phyloP scores from a whole-genome alignment of 2,329 filamentous ascomycete genomes.

The Ophiostoma populinum region DNA sequence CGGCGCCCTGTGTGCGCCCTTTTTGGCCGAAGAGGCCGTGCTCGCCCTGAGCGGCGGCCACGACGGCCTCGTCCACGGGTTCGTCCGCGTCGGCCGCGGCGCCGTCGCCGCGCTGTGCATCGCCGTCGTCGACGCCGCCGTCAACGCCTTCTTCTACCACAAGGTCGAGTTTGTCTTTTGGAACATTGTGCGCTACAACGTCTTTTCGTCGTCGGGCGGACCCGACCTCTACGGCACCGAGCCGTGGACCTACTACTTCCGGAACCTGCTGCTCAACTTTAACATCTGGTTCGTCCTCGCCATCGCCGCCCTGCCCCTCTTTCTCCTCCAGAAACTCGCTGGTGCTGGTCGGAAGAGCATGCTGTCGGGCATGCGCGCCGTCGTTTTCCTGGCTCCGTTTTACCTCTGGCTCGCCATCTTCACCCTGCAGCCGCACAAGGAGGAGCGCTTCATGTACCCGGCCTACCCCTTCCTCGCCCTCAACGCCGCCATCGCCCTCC shows the following conservation, averaged over 20 bases:
- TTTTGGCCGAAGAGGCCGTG: constrained; percentile 55
- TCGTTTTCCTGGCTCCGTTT: constrained; percentile 70
- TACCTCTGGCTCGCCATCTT: constrained; percentile 93
- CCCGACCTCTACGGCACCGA: constrained; percentile 91
- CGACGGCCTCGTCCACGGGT: constrained; percentile 40
- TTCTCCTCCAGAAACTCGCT: constrained; percentile 53
- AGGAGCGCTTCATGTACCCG: constrained; percentile 97
- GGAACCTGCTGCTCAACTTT: constrained; percentile 85
- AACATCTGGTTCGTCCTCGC: constrained; percentile 85
- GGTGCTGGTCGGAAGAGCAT: constrained; percentile 43
- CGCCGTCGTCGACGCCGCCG: constrained; percentile 39
- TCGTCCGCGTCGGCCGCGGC: constrained; percentile 49
- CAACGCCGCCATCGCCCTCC: constrained; percentile 71
- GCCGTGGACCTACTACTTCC: constrained; percentile 91
- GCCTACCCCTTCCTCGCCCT: constrained; percentile 80
- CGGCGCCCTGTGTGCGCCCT: constrained; percentile 63
- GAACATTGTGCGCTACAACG: constrained; percentile 93
- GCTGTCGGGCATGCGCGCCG: constrained; percentile 53
- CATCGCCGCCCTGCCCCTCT: constrained; percentile 54
- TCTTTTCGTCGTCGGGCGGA: constrained; percentile 67
- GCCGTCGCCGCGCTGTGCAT: constrained; percentile 46
- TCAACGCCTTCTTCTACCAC: constrained; percentile 77
- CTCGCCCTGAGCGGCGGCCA: constrained; percentile 34
- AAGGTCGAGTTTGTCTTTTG: constrained; percentile 62
- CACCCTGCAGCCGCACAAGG: constrained; percentile 69